Evolutionary conservation across 331 rosid species (phyloP).

Genomic region (Cucumis variabilis): DNA sequence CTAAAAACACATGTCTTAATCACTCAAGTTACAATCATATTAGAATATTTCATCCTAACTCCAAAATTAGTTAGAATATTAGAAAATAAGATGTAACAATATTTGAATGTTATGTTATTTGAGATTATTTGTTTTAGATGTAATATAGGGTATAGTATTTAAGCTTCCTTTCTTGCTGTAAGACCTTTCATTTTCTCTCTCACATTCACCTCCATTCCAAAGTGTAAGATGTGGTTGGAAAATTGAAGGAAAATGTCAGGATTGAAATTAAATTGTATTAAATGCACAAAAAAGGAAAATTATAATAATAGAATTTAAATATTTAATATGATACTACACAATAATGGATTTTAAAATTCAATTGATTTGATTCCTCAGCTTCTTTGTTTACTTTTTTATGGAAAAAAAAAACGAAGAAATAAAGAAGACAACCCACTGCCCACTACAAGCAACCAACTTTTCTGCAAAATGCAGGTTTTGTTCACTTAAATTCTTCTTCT

Average conservation of each 20-base stretch:
- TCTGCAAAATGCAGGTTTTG: neutral
- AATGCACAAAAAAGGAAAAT: neutral
- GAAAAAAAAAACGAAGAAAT: neutral
- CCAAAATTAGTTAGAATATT: too few species aligned
- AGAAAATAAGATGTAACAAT: too few species aligned
- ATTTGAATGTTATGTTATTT: too few species aligned
- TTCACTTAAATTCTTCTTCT: conserved; percentile 1
- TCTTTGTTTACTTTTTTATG: too few species aligned
- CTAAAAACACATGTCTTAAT: too few species aligned
- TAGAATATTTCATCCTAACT: too few species aligned
- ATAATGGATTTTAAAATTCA: neutral
- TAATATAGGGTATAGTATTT: too few species aligned
- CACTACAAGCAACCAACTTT: neutral
- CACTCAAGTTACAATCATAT: too few species aligned
- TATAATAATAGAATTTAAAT: neutral
- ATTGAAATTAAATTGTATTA: neutral
- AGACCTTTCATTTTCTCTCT: neutral
- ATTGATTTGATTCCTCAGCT: neutral
- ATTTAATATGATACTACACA: neutral
- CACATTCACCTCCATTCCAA: neutral
- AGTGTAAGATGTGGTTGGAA: neutral
- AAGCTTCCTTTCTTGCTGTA: too few species aligned
- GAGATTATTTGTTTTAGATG: too few species aligned
- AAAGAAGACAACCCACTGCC: neutral
- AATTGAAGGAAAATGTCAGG: neutral